Evolutionary conservation across 352 stramenopile genomes (phyloP), one percentile per base, ranked within the genome.

Genomic region (Globisporangium irregulare): DNA sequence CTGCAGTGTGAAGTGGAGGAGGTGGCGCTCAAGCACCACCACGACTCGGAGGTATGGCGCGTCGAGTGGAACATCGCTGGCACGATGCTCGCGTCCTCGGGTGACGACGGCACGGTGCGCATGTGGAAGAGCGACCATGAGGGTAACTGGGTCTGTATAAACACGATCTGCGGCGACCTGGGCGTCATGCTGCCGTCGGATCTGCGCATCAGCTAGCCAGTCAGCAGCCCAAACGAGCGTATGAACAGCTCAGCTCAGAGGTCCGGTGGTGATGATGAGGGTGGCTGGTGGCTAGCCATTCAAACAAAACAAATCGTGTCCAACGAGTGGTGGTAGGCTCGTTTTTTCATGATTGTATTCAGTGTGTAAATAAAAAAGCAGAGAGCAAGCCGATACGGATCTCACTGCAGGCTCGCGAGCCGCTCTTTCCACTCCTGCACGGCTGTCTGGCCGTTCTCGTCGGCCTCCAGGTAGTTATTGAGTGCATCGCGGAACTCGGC

Each of bases 31-130:
- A 92, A 93, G 67, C 84, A 94, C 65, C 88, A 95, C 70, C 85
- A 93, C 76, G 81, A 91, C 75, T 93, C 81, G 72, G 87, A 98
- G 69, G 91, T 98, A 27, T 99, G 97, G 97, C 87, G 94, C 46
- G 97, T 98, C 59, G 91, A 98, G 76, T 99, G 95, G 95, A 98
- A 99, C 70, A 89, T 99, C 50, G 98, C 96, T 10, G 97, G 97
- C 27, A 99, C 95, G 15, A 97, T 98, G 70, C 74, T 99, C 57
- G 94, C 94, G 34, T 97, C 88, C 55, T 97, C 89, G 2, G 94
- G 96, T 8, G 97, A 99, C 75, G 90, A 97, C 62, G 96, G 96
- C 59, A 95, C 93, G 15, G 91, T 99, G n/a, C 84, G 94, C 58
- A 86, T 99, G 73, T 99, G 94, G 94, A 97, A 98, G 73, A 91